Base-by-base conservation (phyloP, 2,329 filamentous ascomycete genomes). In the Cordyceps fumosorosea region DNA sequence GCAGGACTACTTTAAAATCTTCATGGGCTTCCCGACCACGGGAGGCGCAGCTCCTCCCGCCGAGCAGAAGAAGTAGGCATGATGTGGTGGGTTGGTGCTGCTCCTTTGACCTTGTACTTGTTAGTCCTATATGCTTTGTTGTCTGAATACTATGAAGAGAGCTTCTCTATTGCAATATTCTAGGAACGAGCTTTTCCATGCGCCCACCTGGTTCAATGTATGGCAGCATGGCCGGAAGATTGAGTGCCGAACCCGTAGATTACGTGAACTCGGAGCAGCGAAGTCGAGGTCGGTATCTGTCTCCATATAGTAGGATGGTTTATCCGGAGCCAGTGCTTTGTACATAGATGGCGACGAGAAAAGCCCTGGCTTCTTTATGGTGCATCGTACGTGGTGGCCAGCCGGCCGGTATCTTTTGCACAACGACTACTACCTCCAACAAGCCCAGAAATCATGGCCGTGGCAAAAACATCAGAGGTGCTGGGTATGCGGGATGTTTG, bases 1-100 rank as follows among this genome's bases (percentile, higher is more conserved):
- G 50, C 64, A 86, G 83, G 89, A 93, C 70, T 91, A 89, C 67
- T 93, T 93, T 83, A 93, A 95, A 84, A 90, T 95, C 71, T 90
- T 90, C 73, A 91, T 95, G 86, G 90, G 91, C 48, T 76, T 96
- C 59, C 91, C 91, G 2, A 95, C 91, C 4, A 96, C 91, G 1
- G 91, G 90, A 64, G 89, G 90, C 50, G 78, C 81, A 16, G 78
- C 81, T n/a, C 79, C 81, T 11, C 75, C 84, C 2, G 74, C 80
- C 60, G 78, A 80, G 73, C 78, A 80, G 74, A 76, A 50, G 44
- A 50, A 55, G 59, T 61, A 55, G 29, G 26, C 7, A 18, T 2
- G 37, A 20, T 45, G n/a, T 16, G 14, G 29, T 5, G 6, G 5
- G 29, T 5, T 29, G 29, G 16, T 32, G 52, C 56, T 16, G 29